Base-by-base conservation (phyloP, 2,329 filamentous ascomycete species). In the Aspergillus carbonarius region DNA sequence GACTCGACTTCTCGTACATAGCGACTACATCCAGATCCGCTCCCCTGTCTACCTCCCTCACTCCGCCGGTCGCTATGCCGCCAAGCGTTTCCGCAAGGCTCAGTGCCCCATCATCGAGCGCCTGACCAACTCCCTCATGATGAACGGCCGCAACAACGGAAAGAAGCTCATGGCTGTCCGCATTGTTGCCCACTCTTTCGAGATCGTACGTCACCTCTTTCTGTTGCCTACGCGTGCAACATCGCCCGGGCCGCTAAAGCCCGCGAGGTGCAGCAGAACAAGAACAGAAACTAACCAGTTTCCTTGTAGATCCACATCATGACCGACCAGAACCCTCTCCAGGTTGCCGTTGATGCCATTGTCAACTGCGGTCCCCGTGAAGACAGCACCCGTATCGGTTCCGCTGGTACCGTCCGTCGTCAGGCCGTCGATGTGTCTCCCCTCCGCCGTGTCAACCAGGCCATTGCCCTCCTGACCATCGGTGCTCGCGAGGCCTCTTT, bases 61-160 rank as follows among this genome's bases (percentile, higher is more conserved):
- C 88, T 96, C 93, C 70, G 95, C 96, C 77, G 95, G 95, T 80
- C 92, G 93, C 80, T 99, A 96, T 88, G 95, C 95, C 79, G 88
- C 89, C 84, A 99, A 99, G 92, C 90, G 96, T 79, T 99, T 99
- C 92, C 91, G 95, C 86, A 99, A 99, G 90, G 95, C 96, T 80
- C 96, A 98, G 88, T 99, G 95, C 91, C 95, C 95, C 76, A 98
- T 99, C 89, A 97, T 99, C 79, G 95, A 99, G 91, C 93, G 95
- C 81, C 89, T 99, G 75, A 99, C 95, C 87, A 99, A 99, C 91
- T 98, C 95, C 62, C 89, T 99, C 81, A 99, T 99, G 96, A 98
- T 98, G 93, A 96, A 99, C 89, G 95, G 95, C 83, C 95, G 95
- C 84, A 99, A 99, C 91, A 99, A 97, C 91, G 95, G 95, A 83